Base-by-base conservation (phyloP, 2,329 filamentous ascomycete species). In the Colletotrichum noveboracense region DNA sequence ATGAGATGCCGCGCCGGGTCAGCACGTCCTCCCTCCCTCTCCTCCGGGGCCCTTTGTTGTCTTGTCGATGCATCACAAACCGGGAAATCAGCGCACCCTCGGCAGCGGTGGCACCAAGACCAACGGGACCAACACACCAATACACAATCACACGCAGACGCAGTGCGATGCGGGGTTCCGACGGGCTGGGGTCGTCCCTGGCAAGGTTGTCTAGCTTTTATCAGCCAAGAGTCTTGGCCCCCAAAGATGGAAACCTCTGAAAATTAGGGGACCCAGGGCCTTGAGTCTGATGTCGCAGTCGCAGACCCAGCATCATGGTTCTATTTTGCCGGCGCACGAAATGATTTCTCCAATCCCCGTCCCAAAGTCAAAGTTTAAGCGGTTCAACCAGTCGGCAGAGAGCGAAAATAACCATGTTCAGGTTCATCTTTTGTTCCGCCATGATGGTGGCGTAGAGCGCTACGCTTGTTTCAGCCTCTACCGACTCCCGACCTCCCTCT, bases 1-100 rank as follows among this genome's bases (percentile, higher is more conserved):
- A 73, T 73, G 64, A 60, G 73, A 73, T 73, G 73, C 64, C 70
- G 70, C 73, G 73, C 43, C 70, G 69, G 73, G 73, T 66, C 64
- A 73, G 70, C 73, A 73, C 62, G 70, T 65, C 62, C 69, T 66
- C 56, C 72, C 55, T 43, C 62, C 8, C 43, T 21, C 43, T 18
- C 21, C 24, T 26, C 13, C 18, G 24, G 13, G n/a, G n/a, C 28
- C 26, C 38, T 43, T 28, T 34, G 32, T 66, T 61, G 26, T 38
- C 56, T 70, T 28, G 48, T 30, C 28, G 34, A 61, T 52, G 67
- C 67, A 62, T 70, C 56, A 24, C 36, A 61, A 70, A 34, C 56
- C 61, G 24, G 34, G 38, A 32, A 34, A 70, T n/a, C 36, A 43
- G 36, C 36, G 55, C 36, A 70, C 32, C 7, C 21, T 26, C 10